phyloP scores from a whole-genome alignment of 352 stramenopile genomes.

The Pythium coloratum region DNA sequence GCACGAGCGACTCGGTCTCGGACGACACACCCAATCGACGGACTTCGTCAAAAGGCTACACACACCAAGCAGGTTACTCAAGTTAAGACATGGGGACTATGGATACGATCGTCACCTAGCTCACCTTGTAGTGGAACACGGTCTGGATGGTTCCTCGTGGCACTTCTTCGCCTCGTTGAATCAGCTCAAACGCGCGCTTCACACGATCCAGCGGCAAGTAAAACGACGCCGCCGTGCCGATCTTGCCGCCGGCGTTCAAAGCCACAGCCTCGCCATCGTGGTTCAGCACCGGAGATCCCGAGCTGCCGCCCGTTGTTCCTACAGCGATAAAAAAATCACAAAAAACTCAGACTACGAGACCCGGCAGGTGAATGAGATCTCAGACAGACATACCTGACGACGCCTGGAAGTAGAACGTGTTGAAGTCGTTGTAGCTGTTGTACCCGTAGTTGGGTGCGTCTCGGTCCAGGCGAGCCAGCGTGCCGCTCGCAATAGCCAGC shows the following conservation, averaged over 20 bases:
- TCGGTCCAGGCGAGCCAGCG: constrained; percentile 89
- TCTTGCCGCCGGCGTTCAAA: constrained; percentile 90
- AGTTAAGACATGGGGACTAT: background rate
- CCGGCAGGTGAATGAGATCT: too few species aligned
- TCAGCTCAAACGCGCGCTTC: constrained; percentile 82
- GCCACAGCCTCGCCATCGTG: constrained; percentile 87
- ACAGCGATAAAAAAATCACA: constrained; percentile 5
- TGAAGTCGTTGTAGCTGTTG: constrained; percentile 93
- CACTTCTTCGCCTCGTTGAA: constrained; percentile 70
- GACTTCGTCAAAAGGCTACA: constrained; percentile 88
- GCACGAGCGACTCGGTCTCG: constrained; percentile 76
- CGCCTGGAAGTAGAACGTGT: constrained; percentile 93
- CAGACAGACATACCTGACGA: constrained; percentile 50
- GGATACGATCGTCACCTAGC: background rate
- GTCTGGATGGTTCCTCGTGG: constrained; percentile 87
- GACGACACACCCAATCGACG: constrained; percentile 74
- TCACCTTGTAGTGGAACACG: constrained; percentile 85
- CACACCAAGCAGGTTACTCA: background rate
- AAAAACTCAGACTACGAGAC: background rate
- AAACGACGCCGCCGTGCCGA: constrained; percentile 84
- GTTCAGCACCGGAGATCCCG: constrained; percentile 88
- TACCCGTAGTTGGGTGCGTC: constrained; percentile 88
- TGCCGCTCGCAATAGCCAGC: constrained; percentile 89
- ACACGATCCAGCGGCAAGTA: constrained; percentile 91
- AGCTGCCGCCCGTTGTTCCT: constrained; percentile 83